These are phyloP conservation scores for Pleurotus tuber-regium DNA, from an alignment of 768 basidiomycete genomes.

Conservation along the genomic window DNA sequence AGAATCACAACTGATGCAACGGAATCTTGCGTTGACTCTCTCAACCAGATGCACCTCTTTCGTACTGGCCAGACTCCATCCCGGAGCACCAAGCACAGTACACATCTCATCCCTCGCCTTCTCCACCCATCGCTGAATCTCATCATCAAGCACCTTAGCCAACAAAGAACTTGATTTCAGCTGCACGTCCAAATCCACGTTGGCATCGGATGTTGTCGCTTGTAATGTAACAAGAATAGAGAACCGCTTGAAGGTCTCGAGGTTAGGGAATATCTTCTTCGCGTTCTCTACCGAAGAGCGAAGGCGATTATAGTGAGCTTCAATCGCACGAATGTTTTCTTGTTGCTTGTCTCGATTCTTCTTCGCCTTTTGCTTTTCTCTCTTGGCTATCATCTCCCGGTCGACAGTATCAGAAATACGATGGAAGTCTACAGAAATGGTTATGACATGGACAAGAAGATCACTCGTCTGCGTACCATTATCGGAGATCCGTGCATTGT, in stretches of 20 bases:
- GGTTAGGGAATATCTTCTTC: slow-evolving; percentile 37
- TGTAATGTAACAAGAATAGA: slow-evolving; percentile 22
- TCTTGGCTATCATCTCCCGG: slow-evolving; percentile 19
- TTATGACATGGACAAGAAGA: neutral
- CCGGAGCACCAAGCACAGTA: slow-evolving; percentile 42
- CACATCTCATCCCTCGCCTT: slow-evolving; percentile 43
- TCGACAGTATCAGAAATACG: slow-evolving; percentile 19
- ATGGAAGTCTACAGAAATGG: neutral
- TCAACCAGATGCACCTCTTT: slow-evolving; percentile 52
- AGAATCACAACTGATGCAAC: slow-evolving; percentile 49
- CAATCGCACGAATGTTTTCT: slow-evolving; percentile 30
- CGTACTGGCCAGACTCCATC: slow-evolving; percentile 50
- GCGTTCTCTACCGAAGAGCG: slow-evolving; percentile 25
- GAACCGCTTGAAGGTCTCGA: slow-evolving; percentile 33
- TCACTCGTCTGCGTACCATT: slow-evolving; percentile 29
- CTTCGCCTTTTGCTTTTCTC: slow-evolving; percentile 21
- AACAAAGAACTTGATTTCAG: slow-evolving; percentile 26
- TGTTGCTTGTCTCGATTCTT: slow-evolving; percentile 20
- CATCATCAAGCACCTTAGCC: slow-evolving; percentile 33
- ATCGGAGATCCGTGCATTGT: slow-evolving; percentile 35
- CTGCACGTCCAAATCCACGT: slow-evolving; percentile 7
- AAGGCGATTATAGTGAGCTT: slow-evolving; percentile 43
- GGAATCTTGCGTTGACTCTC: slow-evolving; percentile 56
- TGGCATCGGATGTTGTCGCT: slow-evolving; percentile 17
- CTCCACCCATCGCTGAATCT: slow-evolving; percentile 49